These are phyloP conservation scores for Pseudogymnoascus sp. DNA, from an alignment of 2,329 filamentous ascomycete genomes.

Conservation along the genomic window DNA sequence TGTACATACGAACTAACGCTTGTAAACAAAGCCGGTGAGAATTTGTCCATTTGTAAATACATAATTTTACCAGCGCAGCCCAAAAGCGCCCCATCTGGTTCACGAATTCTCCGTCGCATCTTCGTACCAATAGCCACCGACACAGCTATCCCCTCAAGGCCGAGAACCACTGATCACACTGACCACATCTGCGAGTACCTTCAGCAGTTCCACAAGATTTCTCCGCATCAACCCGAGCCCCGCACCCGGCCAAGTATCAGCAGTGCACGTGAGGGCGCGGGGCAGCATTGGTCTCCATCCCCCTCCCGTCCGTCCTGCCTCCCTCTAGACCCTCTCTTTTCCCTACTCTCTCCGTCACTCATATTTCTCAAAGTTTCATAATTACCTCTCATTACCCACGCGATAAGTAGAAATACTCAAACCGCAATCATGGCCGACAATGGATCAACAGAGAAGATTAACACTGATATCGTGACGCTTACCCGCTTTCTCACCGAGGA, in stretches of 20 bases:
- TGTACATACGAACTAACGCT: background rate
- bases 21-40: background rate
- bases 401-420: conserved; percentile 5
- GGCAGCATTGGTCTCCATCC: background rate
- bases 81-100: background rate
- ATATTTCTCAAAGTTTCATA: background rate
- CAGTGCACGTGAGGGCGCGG: conserved; percentile 3
- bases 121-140: conserved; percentile 7
- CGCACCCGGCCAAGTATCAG: conserved; percentile 6
- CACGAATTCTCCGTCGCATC: background rate
- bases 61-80: background rate
- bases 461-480: conserved; percentile 92
- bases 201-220: background rate
- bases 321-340: background rate
- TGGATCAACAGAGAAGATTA: conserved; percentile 64
- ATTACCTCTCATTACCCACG: background rate
- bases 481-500: conserved; percentile 95
- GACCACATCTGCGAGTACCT: background rate
- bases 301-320: background rate
- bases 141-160: background rate
- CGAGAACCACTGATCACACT: background rate
- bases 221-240: conserved; percentile 7
- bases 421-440: conserved; percentile 8
- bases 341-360: background rate
- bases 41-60: conserved; percentile 6